phyloP scores from a whole-genome alignment of 2,329 filamentous ascomycete genomes.

The Lachnellula subtilissima region DNA sequence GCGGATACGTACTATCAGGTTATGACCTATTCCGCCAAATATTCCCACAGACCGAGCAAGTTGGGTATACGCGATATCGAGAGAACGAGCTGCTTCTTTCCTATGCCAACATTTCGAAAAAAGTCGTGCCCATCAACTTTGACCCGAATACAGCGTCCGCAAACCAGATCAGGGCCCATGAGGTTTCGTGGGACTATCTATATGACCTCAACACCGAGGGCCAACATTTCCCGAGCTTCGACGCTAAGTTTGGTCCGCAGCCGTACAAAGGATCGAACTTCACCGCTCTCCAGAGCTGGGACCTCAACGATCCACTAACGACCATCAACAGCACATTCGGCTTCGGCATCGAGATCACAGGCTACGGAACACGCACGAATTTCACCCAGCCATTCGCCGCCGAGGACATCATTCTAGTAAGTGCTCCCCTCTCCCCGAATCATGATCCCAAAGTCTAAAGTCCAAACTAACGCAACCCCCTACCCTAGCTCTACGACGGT shows the following conservation, averaged over 20 bases:
- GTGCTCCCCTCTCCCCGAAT: neutral
- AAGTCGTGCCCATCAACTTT: conserved; percentile 8
- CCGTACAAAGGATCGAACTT: conserved; percentile 8
- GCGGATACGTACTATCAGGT: conserved; percentile 44
- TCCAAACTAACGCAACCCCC: neutral
- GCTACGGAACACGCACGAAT: conserved; percentile 21
- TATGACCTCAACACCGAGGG: conserved; percentile 7
- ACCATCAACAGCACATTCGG: conserved; percentile 9
- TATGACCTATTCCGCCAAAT: conserved; percentile 42
- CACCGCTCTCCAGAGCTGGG: conserved; percentile 2
- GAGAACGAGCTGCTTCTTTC: conserved; percentile 7
- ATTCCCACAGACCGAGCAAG: conserved; percentile 20
- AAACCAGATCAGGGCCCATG: conserved; percentile 3
- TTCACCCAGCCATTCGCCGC: conserved; percentile 32
- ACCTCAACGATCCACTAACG: conserved; percentile 7
- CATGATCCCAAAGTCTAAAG: neutral
- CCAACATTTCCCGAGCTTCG: conserved; percentile 5
- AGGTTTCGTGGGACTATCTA: conserved; percentile 5
- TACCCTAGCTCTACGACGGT: conserved; percentile 42
- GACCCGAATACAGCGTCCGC: conserved; percentile 15
- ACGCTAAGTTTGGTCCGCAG: conserved; percentile 7
- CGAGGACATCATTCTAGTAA: conserved; percentile 38
- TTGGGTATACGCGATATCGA: conserved; percentile 7
- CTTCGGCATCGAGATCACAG: conserved; percentile 24
- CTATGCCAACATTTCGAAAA: conserved; percentile 1